Percentiles rank a stretch among this genome's conserved stretches.
phyloP scores from a whole-genome alignment of 1,284 basidiomycete genomes.

The Ustilago nuda region DNA sequence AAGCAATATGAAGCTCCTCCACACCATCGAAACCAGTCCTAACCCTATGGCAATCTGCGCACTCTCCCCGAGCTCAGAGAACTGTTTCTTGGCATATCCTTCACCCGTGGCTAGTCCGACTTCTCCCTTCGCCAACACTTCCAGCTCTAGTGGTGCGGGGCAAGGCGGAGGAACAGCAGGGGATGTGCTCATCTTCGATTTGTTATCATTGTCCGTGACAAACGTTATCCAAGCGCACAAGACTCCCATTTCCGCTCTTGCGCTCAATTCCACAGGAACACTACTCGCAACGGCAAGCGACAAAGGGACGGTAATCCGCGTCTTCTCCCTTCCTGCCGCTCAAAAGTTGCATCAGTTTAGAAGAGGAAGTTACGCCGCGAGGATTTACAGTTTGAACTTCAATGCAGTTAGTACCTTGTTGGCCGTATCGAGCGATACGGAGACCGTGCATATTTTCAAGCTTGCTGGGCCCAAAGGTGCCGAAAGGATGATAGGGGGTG shows the following conservation, averaged over 20 bases:
- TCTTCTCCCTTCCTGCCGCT: conserved; percentile 89
- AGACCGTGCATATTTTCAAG: conserved; percentile 97
- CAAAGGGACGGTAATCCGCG: conserved; percentile 96
- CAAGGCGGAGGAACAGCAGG: conserved; percentile 26
- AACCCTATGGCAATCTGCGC: conserved; percentile 97
- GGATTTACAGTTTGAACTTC: conserved; percentile 92
- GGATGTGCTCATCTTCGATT: conserved; percentile 77
- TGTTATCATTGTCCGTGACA: conserved; percentile 86
- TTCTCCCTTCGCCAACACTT: conserved; percentile 70
- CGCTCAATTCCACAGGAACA: conserved; percentile 87
- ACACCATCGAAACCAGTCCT: conserved; percentile 95
- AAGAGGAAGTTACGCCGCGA: conserved; percentile 84
- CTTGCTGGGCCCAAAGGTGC: conserved; percentile 71
- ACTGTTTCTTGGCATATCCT: conserved; percentile 94
- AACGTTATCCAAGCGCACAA: conserved; percentile 99
- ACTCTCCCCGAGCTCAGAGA: conserved; percentile 93
- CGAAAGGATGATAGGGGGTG: background rate
- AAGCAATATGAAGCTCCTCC: conserved; percentile 95
- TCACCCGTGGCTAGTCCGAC: conserved; percentile 88
- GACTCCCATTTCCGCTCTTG: conserved; percentile 86
- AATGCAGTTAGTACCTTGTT: conserved; percentile 85
- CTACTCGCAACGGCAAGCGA: conserved; percentile 93
- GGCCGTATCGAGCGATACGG: conserved; percentile 90
- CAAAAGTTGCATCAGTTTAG: conserved; percentile 96
- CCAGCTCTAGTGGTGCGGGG: background rate